Base-by-base conservation (phyloP, 805 yeast species). In the Cyberlindnera japonica region DNA sequence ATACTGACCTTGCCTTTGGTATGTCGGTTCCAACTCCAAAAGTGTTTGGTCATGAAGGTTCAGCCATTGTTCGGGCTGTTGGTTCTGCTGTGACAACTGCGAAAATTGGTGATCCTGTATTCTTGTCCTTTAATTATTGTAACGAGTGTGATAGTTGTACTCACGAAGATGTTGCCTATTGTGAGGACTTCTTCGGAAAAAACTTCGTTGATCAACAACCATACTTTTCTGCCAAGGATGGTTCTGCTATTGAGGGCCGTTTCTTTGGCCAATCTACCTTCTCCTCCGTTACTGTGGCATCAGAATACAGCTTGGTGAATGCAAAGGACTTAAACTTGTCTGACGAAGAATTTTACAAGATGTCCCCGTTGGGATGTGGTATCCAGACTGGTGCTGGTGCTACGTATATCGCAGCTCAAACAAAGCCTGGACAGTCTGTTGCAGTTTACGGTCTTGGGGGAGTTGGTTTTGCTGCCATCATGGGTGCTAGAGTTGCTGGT, bases 401-500 rank as follows among this genome's bases (percentile, higher is more conserved):
- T 12, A 32, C 37, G 6, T 30, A 29, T n/a, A 21, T 35, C 13
- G 35, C 30, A 24, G 45, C 40, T 15, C 22, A 15, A 2, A 17
- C 28, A 7, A 30, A 38, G 23, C 34, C 35, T 12, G 42, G 45
- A 11, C 35, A 42, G 16, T 15, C 37, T 4, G 42, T 38, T 12
- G 42, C 38, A 5, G 24, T 42, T 11, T 42, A 42, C 20, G 45
- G 45, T 9, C 27, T 42, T 14, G 45, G 45, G 16, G 95, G 95
- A 37, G 91, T 90, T 21, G 95, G 95, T 10, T 90, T 95, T 8
- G 83, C 84, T 43, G 95, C 93, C 16, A 63, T 84, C 35, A 69
- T 83, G 45, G 72, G 77, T 41, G 83, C 87, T 21, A 77, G 80
- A 27, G 83, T 77, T 14, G 87, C 86, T 54, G 93, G 93, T 14